Percentiles rank a stretch among this genome's conserved stretches.
phyloP scores from a whole-genome alignment of 371 early-diverging fungal genomes.

The Rhizopus stolonifer region DNA sequence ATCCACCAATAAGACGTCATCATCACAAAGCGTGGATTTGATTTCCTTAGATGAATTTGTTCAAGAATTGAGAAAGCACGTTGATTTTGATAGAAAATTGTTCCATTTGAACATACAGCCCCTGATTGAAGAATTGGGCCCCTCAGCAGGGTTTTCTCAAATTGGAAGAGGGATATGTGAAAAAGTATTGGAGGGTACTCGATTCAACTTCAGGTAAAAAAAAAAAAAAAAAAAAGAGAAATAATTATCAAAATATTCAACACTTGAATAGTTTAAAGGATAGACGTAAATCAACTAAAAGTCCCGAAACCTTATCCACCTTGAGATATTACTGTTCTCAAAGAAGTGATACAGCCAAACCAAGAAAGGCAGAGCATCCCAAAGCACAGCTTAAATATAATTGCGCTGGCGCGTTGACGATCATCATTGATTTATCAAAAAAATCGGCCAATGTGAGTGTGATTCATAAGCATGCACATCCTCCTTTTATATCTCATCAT shows the following conservation, averaged over 20 bases:
- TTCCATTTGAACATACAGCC: slow-evolving; percentile 41
- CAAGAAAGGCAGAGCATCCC: slow-evolving; percentile 45
- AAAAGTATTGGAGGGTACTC: slow-evolving; percentile 43
- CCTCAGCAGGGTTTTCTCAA: slow-evolving; percentile 39
- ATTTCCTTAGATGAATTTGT: slow-evolving; percentile 38
- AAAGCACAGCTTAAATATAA: slow-evolving; percentile 43
- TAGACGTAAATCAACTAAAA: slow-evolving; percentile 46
- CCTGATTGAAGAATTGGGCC: slow-evolving; percentile 29
- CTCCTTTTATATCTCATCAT: slow-evolving; percentile 42
- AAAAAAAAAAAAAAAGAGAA: not conserved
- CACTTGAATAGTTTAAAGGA: slow-evolving; percentile 40
- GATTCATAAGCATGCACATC: slow-evolving; percentile 48
- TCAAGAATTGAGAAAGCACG: slow-evolving; percentile 32
- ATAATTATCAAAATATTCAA: not conserved
- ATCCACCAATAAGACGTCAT: not conserved
- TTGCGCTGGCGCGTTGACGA: slow-evolving; percentile 50
- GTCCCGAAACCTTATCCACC: slow-evolving; percentile 46
- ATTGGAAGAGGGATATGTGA: slow-evolving; percentile 50
- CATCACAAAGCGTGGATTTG: not conserved
- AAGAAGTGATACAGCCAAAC: slow-evolving; percentile 47
- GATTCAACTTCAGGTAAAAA: slow-evolving; percentile 50
- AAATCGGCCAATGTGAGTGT: slow-evolving; percentile 45
- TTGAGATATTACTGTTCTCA: slow-evolving; percentile 53
- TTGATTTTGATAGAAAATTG: slow-evolving; percentile 42
- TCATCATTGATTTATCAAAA: slow-evolving; percentile 47